Evolutionary conservation across 176 grass and related monocot species (phyloP).

Genomic region (Puccinellia tenuiflora): DNA sequence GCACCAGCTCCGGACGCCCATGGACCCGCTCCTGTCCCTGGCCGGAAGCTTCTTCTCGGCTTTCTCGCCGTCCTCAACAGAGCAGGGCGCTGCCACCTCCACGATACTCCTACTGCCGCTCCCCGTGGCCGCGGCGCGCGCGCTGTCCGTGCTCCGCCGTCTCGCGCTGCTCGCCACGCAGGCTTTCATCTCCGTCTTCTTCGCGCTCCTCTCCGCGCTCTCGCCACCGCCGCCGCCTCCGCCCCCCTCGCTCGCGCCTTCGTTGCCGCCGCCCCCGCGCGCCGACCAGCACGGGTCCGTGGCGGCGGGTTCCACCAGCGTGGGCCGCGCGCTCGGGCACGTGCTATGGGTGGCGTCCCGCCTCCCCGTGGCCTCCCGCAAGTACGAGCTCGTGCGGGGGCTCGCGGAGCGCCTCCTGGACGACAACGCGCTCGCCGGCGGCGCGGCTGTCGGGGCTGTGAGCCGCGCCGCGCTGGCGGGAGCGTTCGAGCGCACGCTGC

Average conservation of each 20-base stretch:
- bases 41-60: constrained; percentile 21
- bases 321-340: constrained; percentile 59
- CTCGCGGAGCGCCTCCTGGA: constrained; percentile 84
- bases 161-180: constrained; percentile 38
- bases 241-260: not conserved
- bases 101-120: constrained; percentile 29
- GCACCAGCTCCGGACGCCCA: constrained; percentile 12
- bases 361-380: constrained; percentile 75
- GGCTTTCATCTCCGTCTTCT: constrained; percentile 41
- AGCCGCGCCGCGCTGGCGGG: constrained; percentile 41
- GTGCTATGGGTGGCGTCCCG: constrained; percentile 55
- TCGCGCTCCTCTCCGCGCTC: constrained; percentile 40
- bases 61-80: not conserved
- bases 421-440: constrained; percentile 32
- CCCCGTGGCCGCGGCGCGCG: constrained; percentile 22
- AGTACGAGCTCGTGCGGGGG: constrained; percentile 61
- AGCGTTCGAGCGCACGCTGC: constrained; percentile 52
- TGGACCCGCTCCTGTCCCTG: constrained; percentile 32
- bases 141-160: constrained; percentile 33
- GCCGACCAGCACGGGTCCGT: not conserved
- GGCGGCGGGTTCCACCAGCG: constrained; percentile 11
- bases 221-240: not conserved
- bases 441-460: constrained; percentile 16
- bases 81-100: not conserved
- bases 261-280: not conserved